Evolutionary conservation across 352 stramenopile species (phyloP), one percentile per base, ranked within the genome.

Genomic region (Globisporangium okanoganense): DNA sequence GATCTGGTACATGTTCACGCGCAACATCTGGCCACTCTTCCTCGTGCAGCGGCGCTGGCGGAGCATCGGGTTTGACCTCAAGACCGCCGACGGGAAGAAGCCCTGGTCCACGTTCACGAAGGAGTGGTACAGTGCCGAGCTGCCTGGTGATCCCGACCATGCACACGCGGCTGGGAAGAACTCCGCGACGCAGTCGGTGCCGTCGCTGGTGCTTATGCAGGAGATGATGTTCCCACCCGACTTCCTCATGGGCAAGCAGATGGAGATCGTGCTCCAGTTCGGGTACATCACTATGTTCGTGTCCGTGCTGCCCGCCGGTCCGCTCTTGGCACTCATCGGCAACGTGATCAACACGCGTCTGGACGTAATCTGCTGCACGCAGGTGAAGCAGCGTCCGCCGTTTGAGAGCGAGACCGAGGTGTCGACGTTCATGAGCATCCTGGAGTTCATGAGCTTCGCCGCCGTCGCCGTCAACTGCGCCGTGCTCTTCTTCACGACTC

Each of bases 211-310:
- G 31, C 61, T 85, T 16, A 56, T 90, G 45, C 83, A 92, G 50
- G 77, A 90, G 47, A 70, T 90, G 47, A 90, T 92, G 83, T 66
- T 84, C 51, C 73, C 79, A 12, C 78, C 76, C 18, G 75, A 88
- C 52, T 85, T 89, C 24, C 56, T 93, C 36, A 72, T 93, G 73
- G 72, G 70, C 56, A 93, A 93, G 61, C 81, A 93, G 40, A 90
- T 90, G 75, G 83, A 93, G 57, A 61, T 85, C 12, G 71, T 93
- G 43, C 65, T 93, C n/a, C 81, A 90, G 83, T 97, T 98, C 64
- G 92, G 93, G 45, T 98, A 98, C 70, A 83, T 98, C 43, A 98
- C 92, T 35, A 87, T 98, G 72, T 98, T 98, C 71, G 90, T 96
- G 2, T 92, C 84, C 0, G 95, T 96, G 43, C 89, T 97, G 57